These are phyloP conservation scores for Cyberlindnera lachancei DNA, from an alignment of 805 yeast species.

Conservation along the genomic window DNA sequence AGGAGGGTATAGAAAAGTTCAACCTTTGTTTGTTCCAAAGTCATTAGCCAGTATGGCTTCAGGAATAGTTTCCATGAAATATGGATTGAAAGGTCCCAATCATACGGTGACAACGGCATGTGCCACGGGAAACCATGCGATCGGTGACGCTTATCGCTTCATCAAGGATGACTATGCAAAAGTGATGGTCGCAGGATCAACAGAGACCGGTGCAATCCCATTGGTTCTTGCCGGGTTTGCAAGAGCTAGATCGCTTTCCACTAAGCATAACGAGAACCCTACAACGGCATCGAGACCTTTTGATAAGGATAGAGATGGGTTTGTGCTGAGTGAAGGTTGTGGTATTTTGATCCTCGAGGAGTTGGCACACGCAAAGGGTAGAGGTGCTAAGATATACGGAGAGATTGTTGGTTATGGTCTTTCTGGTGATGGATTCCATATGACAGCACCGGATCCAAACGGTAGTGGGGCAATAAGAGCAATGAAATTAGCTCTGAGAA, in stretches of 20 bases:
- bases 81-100: constrained; percentile 75
- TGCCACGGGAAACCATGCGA: constrained; percentile 90
- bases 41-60: constrained; percentile 89
- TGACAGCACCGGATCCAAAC: constrained; percentile 79
- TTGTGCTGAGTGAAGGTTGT: constrained; percentile 90
- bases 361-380: constrained; percentile 59
- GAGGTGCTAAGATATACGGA: constrained; percentile 68
- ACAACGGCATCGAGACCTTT: constrained; percentile 76
- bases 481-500: constrained; percentile 66
- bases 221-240: constrained; percentile 86
- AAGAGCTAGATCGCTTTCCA: constrained; percentile 73
- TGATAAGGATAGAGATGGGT: constrained; percentile 72
- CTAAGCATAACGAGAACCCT: constrained; percentile 57
- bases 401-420: constrained; percentile 85
- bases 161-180: constrained; percentile 75
- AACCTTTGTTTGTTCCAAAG: constrained; percentile 83
- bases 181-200: constrained; percentile 89
- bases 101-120: constrained; percentile 93
- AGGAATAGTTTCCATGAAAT: constrained; percentile 77
- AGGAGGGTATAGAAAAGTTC: constrained; percentile 59
- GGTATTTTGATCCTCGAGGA: constrained; percentile 76
- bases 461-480: constrained; percentile 84
- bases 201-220: constrained; percentile 85
- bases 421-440: constrained; percentile 87
- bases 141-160: constrained; percentile 87